Evolutionary conservation across 495 filamentous ascomycete genomes (phyloP).

Genomic region (Parathielavia appendiculata): DNA sequence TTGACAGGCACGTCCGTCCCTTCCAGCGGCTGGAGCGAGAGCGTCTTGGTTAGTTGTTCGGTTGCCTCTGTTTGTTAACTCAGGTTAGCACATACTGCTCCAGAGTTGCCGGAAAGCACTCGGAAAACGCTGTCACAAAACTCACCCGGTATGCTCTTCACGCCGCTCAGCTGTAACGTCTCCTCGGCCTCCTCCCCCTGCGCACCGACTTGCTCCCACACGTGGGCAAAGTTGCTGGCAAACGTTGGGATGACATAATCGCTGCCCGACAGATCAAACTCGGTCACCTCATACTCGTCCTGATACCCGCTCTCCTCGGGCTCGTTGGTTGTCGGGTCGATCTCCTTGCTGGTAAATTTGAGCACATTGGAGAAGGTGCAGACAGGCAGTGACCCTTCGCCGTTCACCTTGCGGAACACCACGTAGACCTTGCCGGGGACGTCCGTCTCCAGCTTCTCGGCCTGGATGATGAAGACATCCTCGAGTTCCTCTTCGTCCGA

Average conservation of each 20-base stretch:
- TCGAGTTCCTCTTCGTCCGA: constrained; percentile 75
- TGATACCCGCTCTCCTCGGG: constrained; percentile 91
- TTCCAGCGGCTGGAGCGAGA: constrained; percentile 90
- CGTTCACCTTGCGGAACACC: constrained; percentile 77
- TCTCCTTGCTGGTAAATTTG: constrained; percentile 96
- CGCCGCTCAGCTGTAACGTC: constrained; percentile 80
- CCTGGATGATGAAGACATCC: constrained; percentile 92
- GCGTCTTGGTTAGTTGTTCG: constrained; percentile 76
- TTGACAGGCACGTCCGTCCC: constrained; percentile 85
- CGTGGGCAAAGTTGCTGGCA: constrained; percentile 87
- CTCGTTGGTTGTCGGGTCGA: constrained; percentile 89
- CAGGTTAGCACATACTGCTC: constrained; percentile 34
- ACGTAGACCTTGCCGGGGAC: constrained; percentile 92
- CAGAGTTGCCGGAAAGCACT: background rate
- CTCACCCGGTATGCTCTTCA: constrained; percentile 91
- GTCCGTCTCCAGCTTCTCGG: constrained; percentile 70
- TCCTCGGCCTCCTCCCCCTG: constrained; percentile 85
- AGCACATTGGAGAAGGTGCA: constrained; percentile 85
- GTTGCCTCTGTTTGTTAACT: constrained; percentile 68
- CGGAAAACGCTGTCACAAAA: constrained; percentile 13
- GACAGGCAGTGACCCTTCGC: constrained; percentile 64
- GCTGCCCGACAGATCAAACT: constrained; percentile 83
- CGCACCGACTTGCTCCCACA: constrained; percentile 93
- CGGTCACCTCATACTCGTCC: constrained; percentile 95
- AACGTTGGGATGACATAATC: constrained; percentile 93